Evolutionary conservation across 2,329 filamentous ascomycete genomes (phyloP), one percentile per base, ranked within the genome.

Genomic region (Botryotinia convoluta): DNA sequence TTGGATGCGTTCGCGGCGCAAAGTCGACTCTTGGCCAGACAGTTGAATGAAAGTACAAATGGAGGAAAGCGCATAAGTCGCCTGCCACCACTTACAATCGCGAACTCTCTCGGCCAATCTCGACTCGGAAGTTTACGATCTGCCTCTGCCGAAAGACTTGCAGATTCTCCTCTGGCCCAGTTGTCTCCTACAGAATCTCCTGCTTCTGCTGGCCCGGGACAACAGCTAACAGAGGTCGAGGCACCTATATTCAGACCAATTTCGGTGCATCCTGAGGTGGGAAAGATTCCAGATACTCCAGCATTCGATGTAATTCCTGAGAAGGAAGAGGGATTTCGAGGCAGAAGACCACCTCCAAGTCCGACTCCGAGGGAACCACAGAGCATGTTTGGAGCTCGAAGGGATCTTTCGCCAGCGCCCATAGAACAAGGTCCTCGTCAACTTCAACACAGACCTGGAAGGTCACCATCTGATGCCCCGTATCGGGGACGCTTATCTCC

Each of bases 1-100:
- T 88, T 99, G 76, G 96, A 99, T 86, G 95, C 95, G 65, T 97
- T 99, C 81, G 95, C 95, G 35, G 87, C 95, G 75, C 95, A 98
- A 81, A 97, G 95, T 78, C 91, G 95, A 73, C 85, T 97, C 78
- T 88, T 99, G 69, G 94, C 94, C 57, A 93, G 90, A 83, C 92
- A 97, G 83, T 89, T 99, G 75, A 92, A 97, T 60, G 91, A 96
- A 77, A 91, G 89, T 76, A 88, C 89, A 74, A 90, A 89, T 80
- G 88, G 89, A 75, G 94, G 93, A 68, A 90, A 91, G 76, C 89
- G 95, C 73, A 88, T 98, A 83, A 98, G 95, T 83, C 89, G 95
- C 60, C 84, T 98, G 61, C 93, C 95, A 4, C 94, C 94, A 10
- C 85, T 95, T 74, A 93, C 93, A 32, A 92, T 94, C 54, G 92